Percentiles rank a stretch among this genome's conserved stretches.
These are phyloP conservation scores for Ceratocystis papillata DNA, from an alignment of 2,329 filamentous ascomycete genomes.

Conservation along the genomic window DNA sequence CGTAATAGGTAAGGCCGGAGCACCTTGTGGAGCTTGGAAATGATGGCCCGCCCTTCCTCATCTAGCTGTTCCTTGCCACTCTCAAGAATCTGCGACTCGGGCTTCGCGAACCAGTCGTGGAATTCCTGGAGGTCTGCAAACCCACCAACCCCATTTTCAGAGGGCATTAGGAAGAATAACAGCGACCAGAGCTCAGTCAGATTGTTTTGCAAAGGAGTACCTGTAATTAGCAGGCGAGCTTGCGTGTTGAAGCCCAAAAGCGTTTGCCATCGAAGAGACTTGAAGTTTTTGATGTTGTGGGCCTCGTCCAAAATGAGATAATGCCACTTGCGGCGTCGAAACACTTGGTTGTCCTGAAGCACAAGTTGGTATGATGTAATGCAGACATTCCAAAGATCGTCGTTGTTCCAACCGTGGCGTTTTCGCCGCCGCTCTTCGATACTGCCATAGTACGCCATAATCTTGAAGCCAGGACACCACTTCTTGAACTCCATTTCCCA, in stretches of 20 bases:
- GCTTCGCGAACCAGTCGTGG: conserved; percentile 88
- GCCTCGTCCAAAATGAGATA: conserved; percentile 98
- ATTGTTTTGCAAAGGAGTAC: conserved; percentile 93
- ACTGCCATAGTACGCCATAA: conserved; percentile 90
- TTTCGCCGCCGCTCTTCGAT: conserved; percentile 87
- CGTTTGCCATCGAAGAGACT: conserved; percentile 92
- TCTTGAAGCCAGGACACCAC: conserved; percentile 95
- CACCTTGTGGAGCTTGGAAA: conserved; percentile 87
- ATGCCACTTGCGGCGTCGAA: conserved; percentile 88
- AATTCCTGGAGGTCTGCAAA: conserved; percentile 96
- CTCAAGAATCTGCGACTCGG: conserved; percentile 90
- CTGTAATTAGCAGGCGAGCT: conserved; percentile 76
- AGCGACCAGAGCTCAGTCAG: conserved; percentile 94
- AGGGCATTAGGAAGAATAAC: conserved; percentile 91
- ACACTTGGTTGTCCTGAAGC: conserved; percentile 83
- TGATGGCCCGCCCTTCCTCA: conserved; percentile 82
- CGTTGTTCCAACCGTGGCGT: conserved; percentile 83
- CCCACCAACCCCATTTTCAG: conserved; percentile 72
- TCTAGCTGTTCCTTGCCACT: conserved; percentile 90
- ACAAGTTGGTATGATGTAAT: conserved; percentile 98
- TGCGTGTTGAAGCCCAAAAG: conserved; percentile 87
- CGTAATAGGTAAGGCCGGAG: conserved; percentile 83
- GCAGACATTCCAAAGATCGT: conserved; percentile 91
- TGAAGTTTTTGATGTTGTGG: conserved; percentile 99
- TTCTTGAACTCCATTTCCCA: conserved; percentile 99